These are phyloP conservation scores for Annona cherimola DNA, from an alignment of 164 flowering plant species.

Conservation along the genomic window DNA sequence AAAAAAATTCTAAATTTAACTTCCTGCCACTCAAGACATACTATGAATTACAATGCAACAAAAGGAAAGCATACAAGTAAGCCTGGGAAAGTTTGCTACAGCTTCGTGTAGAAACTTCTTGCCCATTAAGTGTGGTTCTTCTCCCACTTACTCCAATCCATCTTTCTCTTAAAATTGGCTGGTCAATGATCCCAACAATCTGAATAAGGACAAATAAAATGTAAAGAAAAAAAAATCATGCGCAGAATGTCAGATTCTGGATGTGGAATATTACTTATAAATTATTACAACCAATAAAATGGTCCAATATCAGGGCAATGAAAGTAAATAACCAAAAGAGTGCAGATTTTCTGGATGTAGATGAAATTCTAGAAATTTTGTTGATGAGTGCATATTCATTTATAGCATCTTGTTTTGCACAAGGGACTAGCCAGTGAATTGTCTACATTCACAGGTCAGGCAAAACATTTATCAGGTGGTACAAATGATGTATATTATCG, in stretches of 20 bases:
- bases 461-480: too few relatives aligned
- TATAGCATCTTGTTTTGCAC: too few relatives aligned
- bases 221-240: background rate
- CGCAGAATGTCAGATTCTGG: too few relatives aligned
- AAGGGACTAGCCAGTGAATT: too few relatives aligned
- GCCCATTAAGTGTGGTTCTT: conserved; percentile 73
- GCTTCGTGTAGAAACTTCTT: conserved; percentile 67
- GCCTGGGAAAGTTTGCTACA: conserved; percentile 76
- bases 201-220: conserved; percentile 22
- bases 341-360: background rate
- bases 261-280: too few relatives aligned
- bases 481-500: too few relatives aligned
- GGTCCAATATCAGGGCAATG: background rate
- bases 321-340: background rate
- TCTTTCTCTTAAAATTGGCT: conserved; percentile 84
- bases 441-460: too few relatives aligned
- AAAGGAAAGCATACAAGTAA: conserved; percentile 56
- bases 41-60: background rate
- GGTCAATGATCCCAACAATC: conserved; percentile 95
- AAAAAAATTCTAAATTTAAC: background rate
- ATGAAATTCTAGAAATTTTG: background rate
- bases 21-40: background rate
- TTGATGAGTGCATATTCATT: background rate
- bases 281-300: background rate
- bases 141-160: conserved; percentile 89